Conservation (phyloP, 306 rosid genomes). For the Cicer chorassanicum region DNA sequence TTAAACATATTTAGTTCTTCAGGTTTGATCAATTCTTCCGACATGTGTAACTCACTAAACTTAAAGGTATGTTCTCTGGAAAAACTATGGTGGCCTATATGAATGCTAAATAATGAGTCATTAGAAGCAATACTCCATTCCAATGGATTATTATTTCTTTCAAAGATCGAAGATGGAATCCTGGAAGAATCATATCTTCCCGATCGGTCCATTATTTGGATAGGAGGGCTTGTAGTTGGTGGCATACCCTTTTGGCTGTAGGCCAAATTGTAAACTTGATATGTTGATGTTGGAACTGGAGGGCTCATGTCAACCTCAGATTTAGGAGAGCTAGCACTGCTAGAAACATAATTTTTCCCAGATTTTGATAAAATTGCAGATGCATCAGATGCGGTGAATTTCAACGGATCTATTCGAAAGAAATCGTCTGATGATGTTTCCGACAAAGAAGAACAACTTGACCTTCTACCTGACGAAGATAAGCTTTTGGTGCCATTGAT, state of each 20-base stretch:
- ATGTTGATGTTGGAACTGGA: conserved; percentile 42
- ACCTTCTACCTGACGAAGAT: conserved; percentile 30
- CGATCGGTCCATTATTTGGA: conserved; percentile 75
- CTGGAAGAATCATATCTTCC: conserved; percentile 60
- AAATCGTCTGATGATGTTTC: conserved; percentile 44
- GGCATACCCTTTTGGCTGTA: conserved; percentile 40
- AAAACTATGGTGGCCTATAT: conserved; percentile 64
- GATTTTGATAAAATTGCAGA: conserved; percentile 29
- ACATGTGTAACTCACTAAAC: conserved; percentile 43
- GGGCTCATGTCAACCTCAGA: conserved; percentile 41
- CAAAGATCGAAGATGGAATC: conserved; percentile 75
- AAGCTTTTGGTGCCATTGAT: conserved; percentile 40
- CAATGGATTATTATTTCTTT: conserved; percentile 46
- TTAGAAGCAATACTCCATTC: conserved; percentile 90
- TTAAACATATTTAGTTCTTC: conserved; percentile 48
- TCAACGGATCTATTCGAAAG: conserved; percentile 36
- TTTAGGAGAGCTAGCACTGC: conserved; percentile 38
- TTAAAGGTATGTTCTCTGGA: conserved; percentile 50
- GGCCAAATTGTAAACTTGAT: conserved; percentile 38
- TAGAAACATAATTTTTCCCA: conserved; percentile 43
- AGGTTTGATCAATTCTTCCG: conserved; percentile 54
- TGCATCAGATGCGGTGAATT: conserved; percentile 21
- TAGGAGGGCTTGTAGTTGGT: conserved; percentile 56
- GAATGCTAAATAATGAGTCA: conserved; percentile 88
- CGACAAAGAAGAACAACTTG: conserved; percentile 49